These are phyloP conservation scores for Melampsora abietis-canadensis DNA, from an alignment of 1,284 basidiomycete species.

Conservation along the genomic window DNA sequence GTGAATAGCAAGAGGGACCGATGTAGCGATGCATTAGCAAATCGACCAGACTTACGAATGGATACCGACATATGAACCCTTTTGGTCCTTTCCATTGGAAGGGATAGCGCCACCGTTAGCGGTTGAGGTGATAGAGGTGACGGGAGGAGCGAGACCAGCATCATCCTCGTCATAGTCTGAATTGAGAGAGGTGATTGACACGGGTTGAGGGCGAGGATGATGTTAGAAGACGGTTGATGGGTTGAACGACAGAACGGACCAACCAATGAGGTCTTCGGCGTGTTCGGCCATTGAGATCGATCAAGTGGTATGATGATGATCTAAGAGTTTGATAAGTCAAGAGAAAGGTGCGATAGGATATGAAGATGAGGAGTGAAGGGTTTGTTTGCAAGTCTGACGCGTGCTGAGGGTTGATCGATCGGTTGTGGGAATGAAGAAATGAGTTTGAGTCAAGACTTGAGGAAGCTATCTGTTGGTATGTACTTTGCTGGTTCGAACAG, in stretches of 20 bases:
- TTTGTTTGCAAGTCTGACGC: background rate
- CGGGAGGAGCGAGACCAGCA: slow-evolving; percentile 26
- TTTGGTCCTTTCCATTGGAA: slow-evolving; percentile 34
- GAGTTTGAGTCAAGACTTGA: too few species aligned
- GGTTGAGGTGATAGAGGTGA: slow-evolving; percentile 7
- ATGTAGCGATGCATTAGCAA: background rate
- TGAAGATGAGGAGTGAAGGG: background rate
- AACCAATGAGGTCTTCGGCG: slow-evolving; percentile 44
- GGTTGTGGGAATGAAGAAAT: too few species aligned
- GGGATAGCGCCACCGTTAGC: slow-evolving; percentile 18
- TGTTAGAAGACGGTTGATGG: slow-evolving; percentile 1
- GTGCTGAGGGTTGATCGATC: slow-evolving; percentile 1
- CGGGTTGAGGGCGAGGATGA: slow-evolving; percentile 15
- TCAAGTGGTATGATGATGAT: background rate
- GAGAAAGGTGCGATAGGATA: background rate
- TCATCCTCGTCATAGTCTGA: slow-evolving; percentile 43
- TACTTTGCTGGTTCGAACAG: too few species aligned
- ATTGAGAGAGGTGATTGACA: slow-evolving; percentile 17
- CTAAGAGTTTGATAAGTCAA: background rate
- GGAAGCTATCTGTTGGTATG: too few species aligned
- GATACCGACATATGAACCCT: slow-evolving; percentile 95
- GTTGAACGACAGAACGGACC: slow-evolving; percentile 7
- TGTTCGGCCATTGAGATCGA: slow-evolving; percentile 39
- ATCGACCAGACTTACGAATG: slow-evolving; percentile 61
- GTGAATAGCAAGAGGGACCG: background rate